phyloP scores from a whole-genome alignment of 1,284 basidiomycete species.

The Butyriboletus appendiculatus region DNA sequence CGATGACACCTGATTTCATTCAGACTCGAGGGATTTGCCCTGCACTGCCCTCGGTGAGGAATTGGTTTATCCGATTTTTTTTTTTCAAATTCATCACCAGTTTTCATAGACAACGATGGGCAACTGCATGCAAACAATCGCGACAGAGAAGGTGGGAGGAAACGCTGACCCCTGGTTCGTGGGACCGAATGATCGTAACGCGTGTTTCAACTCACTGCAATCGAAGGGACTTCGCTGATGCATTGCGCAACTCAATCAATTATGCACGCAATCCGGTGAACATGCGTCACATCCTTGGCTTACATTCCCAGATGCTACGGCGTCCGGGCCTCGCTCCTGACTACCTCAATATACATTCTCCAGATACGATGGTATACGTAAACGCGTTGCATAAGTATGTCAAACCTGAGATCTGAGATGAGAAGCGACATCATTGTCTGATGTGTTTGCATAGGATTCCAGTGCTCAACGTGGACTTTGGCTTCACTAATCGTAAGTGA shows the following conservation, averaged over 20 bases:
- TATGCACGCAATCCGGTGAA: not conserved
- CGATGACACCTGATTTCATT: not conserved
- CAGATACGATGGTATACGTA: conserved; percentile 5
- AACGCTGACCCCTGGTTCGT: conserved; percentile 4
- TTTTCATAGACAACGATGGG: conserved; percentile 4
- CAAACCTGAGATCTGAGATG: not conserved
- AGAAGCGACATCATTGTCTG: not conserved
- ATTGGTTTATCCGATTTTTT: not conserved
- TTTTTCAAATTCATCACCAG: not conserved
- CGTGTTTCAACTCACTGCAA: not conserved
- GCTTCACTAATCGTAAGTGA: conserved; percentile 2
- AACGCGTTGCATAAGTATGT: conserved; percentile 5
- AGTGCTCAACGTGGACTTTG: conserved; percentile 4
- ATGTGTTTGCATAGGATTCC: conserved; percentile 1
- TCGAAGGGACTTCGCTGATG: conserved; percentile 2
- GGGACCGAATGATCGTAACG: not conserved
- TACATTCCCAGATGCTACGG: conserved; percentile 2
- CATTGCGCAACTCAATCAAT: not conserved
- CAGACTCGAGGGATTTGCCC: not conserved
- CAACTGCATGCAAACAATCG: conserved; percentile 8
- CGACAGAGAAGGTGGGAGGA: not conserved
- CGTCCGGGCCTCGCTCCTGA: not conserved
- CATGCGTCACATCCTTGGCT: conserved; percentile 3
- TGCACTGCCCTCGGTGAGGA: not conserved
- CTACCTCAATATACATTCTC: conserved; percentile 6